Evolutionary conservation across 2,329 filamentous ascomycete genomes (phyloP), one percentile per base, ranked within the genome.

Genomic region (Epichloe typhina): DNA sequence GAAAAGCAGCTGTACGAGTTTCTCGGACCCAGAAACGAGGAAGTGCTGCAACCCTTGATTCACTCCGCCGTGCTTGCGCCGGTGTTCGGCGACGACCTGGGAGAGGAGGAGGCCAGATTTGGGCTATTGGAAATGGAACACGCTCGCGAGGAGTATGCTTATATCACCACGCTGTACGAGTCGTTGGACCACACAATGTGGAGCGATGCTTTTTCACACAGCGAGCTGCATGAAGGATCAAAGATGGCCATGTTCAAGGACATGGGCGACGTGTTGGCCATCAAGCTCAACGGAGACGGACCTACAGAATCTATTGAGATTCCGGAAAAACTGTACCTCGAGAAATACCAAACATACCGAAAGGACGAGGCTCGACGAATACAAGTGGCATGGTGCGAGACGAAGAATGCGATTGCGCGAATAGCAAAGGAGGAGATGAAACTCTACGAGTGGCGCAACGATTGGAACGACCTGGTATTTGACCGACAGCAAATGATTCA

Each of bases 311-410:
- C 67, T 3, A 65, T 77, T 41, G 72, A 77, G 3, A 71, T 80
- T 36, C 77, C 77, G 5, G 62, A 65, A 41, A 62, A 72, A 12
- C 71, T 78, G 54, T 79, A 77, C 55, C 71, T 74, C 1, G 76
- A 80, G 59, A 71, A 69, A n/a, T 80, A 79, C 52, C 61, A 76
- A 48, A 63, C 66, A 46, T 62, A 57, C 11, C 69, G 71, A 13
- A 72, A 70, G 50, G 64, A 72, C 11, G 70, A 74, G 49, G 72
- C 75, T 13, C 54, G 69, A 8, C 65, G 68, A 7, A 74, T 78
- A 41, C 71, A 73, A 53, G 52, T 53, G 12, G 66, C 59, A 1
- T 67, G 61, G 63, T 60, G 59, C 38, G 58, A 65, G 17, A 65
- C 62, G 4, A 67, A 66, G 49, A 56, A 54, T 33, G 59, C 56